A percentile compares a stretch with the other conserved stretches of the same genome.
phyloP scores from a whole-genome alignment of 352 stramenopile genomes.

The Halophytophthora batemanensis region DNA sequence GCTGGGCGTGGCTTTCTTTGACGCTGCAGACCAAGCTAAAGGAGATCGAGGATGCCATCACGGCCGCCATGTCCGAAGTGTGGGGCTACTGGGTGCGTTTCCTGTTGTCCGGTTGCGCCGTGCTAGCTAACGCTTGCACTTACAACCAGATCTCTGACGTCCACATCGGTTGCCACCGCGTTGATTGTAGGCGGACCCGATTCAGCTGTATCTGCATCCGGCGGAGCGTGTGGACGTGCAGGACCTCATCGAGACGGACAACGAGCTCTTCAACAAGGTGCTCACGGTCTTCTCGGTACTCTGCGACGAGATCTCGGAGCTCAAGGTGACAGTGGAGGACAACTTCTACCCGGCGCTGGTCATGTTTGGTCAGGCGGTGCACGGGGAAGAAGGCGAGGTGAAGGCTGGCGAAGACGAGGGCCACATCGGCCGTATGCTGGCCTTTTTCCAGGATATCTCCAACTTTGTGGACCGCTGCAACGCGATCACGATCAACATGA shows the following conservation, averaged over 20 bases:
- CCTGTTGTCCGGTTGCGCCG: neutral
- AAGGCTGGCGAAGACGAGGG: constrained; percentile 80
- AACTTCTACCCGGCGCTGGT: constrained; percentile 88
- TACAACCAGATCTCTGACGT: neutral
- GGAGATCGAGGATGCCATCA: constrained; percentile 86
- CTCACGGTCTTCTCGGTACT: constrained; percentile 87
- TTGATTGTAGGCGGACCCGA: constrained; percentile 61
- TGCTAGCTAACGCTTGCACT: neutral
- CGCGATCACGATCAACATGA: constrained; percentile 86
- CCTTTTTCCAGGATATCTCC: constrained; percentile 88
- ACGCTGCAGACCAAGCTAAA: constrained; percentile 71
- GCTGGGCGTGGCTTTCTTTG: neutral
- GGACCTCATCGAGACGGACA: constrained; percentile 87
- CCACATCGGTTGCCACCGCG: neutral
- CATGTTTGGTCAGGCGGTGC: constrained; percentile 83
- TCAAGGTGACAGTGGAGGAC: constrained; percentile 88
- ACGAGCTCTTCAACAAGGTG: constrained; percentile 89
- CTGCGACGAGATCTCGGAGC: constrained; percentile 88
- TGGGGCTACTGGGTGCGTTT: constrained; percentile 83
- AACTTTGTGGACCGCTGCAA: constrained; percentile 91
- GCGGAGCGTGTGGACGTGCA: constrained; percentile 86
- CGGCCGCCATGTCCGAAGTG: constrained; percentile 85
- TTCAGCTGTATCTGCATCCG: constrained; percentile 78
- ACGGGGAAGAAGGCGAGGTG: constrained; percentile 65
- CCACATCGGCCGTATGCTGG: constrained; percentile 83